Evolutionary conservation across 2,329 filamentous ascomycete species (phyloP).

Genomic region (Neopestalotiopsis clavispora): DNA sequence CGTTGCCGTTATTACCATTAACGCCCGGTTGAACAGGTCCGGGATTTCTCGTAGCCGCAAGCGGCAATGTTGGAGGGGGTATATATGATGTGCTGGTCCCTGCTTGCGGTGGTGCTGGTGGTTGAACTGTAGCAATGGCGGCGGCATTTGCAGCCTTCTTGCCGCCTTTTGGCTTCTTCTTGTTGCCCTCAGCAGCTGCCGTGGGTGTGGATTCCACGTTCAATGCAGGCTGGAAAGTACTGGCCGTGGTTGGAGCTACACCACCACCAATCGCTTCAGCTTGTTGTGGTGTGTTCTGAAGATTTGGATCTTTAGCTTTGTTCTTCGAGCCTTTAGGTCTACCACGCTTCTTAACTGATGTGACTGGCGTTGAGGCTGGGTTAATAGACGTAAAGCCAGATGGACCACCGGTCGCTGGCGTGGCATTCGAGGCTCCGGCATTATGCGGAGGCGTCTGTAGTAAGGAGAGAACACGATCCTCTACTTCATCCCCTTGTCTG

Average conservation of each 20-base stretch:
- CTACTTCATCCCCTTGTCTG: constrained; percentile 34
- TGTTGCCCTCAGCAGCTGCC: constrained; percentile 31
- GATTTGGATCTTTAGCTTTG: constrained; percentile 42
- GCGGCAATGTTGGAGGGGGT: constrained; percentile 20
- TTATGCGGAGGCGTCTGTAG: constrained; percentile 29
- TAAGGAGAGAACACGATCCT: constrained; percentile 27
- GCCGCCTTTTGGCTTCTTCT: constrained; percentile 41
- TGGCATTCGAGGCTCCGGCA: constrained; percentile 24
- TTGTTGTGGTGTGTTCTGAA: constrained; percentile 30
- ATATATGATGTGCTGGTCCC: constrained; percentile 21
- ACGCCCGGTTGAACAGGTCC: constrained; percentile 10
- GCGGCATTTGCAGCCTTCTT: constrained; percentile 31
- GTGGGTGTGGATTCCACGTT: constrained; percentile 19
- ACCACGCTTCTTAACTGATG: constrained; percentile 45
- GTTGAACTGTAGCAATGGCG: constrained; percentile 3
- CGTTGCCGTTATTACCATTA: constrained; percentile 22
- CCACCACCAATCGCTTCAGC: constrained; percentile 18
- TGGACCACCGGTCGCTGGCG: constrained; percentile 30
- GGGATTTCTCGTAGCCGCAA: neutral
- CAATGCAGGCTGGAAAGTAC: constrained; percentile 29
- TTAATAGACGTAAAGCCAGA: constrained; percentile 38
- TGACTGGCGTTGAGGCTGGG: constrained; percentile 27
- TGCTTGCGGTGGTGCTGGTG: neutral
- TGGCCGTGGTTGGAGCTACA: constrained; percentile 30
- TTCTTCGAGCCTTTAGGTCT: constrained; percentile 60